phyloP scores from a whole-genome alignment of 495 filamentous ascomycete species.

The Tuber brumale region DNA sequence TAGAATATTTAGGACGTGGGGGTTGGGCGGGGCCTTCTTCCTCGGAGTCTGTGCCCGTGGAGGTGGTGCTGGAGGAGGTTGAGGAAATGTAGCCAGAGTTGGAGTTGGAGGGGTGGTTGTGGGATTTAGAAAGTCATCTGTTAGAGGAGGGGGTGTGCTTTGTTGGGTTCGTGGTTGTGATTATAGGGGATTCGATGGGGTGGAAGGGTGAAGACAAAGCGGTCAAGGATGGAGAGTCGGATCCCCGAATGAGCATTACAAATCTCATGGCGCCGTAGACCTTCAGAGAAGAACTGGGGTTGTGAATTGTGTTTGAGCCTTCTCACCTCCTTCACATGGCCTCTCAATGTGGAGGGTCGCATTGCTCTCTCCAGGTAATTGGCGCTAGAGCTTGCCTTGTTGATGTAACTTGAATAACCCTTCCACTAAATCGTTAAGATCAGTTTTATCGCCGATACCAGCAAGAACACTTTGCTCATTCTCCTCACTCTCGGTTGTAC shows the following conservation, averaged over 20 bases:
- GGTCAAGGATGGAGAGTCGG: constrained; percentile 5
- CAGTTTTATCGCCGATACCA: too few relatives aligned
- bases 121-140: constrained; percentile 19
- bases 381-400: too few relatives aligned
- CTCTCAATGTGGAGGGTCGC: too few relatives aligned
- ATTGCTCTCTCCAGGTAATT: too few relatives aligned
- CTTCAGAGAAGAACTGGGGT: background rate
- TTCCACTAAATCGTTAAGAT: too few relatives aligned
- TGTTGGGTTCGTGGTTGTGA: background rate
- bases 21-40: constrained; percentile 14
- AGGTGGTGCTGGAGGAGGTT: background rate
- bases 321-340: too few relatives aligned
- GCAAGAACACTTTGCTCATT: too few relatives aligned
- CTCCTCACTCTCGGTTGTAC: too few relatives aligned
- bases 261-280: constrained; percentile 13
- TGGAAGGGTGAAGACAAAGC: background rate
- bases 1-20: constrained; percentile 50
- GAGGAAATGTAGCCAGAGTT: background rate
- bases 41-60: constrained; percentile 11
- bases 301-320: constrained; percentile 2
- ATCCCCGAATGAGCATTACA: constrained; percentile 17
- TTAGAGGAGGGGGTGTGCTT: too few relatives aligned
- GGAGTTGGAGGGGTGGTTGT: background rate
- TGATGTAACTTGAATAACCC: too few relatives aligned
- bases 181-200: background rate